Evolutionary conservation across 768 basidiomycete genomes (phyloP).

Genomic region (Pholiota molesta): DNA sequence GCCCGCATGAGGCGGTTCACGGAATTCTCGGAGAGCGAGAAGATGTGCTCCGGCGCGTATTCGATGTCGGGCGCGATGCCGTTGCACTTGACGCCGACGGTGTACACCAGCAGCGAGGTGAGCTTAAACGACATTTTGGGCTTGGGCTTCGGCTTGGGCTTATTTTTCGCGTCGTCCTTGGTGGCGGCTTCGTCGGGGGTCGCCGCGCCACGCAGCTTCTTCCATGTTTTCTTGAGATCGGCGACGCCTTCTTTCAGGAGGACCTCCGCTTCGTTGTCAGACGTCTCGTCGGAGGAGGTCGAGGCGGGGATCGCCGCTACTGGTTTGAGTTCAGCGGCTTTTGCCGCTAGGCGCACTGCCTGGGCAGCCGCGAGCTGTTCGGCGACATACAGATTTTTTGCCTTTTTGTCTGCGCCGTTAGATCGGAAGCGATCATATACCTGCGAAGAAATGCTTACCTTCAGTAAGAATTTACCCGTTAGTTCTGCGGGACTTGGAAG

Average conservation of each 20-base stretch:
- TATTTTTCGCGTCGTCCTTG: too few species aligned
- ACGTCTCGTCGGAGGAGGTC: slow-evolving; percentile 24
- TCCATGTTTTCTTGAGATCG: slow-evolving; percentile 28
- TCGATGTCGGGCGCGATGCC: slow-evolving; percentile 90
- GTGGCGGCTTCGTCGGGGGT: slow-evolving; percentile 1
- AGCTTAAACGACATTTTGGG: slow-evolving; percentile 77
- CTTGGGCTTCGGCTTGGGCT: slow-evolving; percentile 51
- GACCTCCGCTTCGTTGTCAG: slow-evolving; percentile 23
- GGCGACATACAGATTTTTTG: slow-evolving; percentile 78
- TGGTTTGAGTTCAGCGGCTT: slow-evolving; percentile 19
- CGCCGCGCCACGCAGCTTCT: slow-evolving; percentile 26
- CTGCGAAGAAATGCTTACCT: slow-evolving; percentile 42
- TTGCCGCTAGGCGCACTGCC: slow-evolving; percentile 60
- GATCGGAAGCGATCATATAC: neutral
- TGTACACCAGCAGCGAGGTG: slow-evolving; percentile 87
- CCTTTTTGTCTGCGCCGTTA: slow-evolving; percentile 36
- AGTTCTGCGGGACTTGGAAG: slow-evolving; percentile 91
- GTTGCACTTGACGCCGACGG: slow-evolving; percentile 92
- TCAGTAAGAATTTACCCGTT: slow-evolving; percentile 79
- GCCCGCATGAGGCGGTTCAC: slow-evolving; percentile 77
- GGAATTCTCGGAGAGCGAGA: slow-evolving; percentile 88
- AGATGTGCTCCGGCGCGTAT: slow-evolving; percentile 87
- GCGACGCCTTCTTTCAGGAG: slow-evolving; percentile 21
- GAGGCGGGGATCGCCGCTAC: slow-evolving; percentile 59
- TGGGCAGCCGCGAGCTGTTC: slow-evolving; percentile 77